Evolutionary conservation across 176 grass and related monocot genomes (phyloP).

Genomic region (Cymbopogon citratus): DNA sequence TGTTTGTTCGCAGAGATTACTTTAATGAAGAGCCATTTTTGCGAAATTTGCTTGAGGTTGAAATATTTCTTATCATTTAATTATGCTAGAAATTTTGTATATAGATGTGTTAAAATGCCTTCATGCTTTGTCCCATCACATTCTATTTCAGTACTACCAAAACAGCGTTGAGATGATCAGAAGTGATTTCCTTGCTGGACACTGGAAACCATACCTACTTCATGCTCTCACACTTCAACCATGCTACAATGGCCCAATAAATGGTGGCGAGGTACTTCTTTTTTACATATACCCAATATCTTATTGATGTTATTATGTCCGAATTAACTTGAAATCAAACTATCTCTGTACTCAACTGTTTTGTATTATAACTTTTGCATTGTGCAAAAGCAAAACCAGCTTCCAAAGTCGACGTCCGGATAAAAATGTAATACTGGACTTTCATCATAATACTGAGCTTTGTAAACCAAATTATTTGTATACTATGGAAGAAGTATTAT

Average conservation of each 20-base stretch:
- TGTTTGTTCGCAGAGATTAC: slow-evolving; percentile 91
- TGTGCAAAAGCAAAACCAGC: slow-evolving; percentile 18
- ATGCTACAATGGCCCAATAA: slow-evolving; percentile 66
- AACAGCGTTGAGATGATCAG: slow-evolving; percentile 98
- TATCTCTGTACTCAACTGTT: not conserved
- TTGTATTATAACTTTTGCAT: slow-evolving; percentile 1
- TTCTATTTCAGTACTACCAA: slow-evolving; percentile 22
- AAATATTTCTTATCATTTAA: slow-evolving; percentile 16
- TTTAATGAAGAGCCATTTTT: slow-evolving; percentile 99
- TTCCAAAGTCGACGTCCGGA: not conserved
- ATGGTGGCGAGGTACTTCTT: slow-evolving; percentile 75
- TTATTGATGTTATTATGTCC: not conserved
- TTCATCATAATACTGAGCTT: slow-evolving; percentile 11
- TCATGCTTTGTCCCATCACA: not conserved
- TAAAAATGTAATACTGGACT: not conserved
- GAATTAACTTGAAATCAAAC: not conserved
- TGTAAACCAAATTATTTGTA: not conserved
- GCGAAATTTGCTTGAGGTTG: slow-evolving; percentile 94
- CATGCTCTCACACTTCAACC: slow-evolving; percentile 69
- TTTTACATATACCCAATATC: not conserved
- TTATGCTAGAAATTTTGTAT: not conserved
- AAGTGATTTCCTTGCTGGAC: slow-evolving; percentile 89
- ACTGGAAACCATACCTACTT: slow-evolving; percentile 94
- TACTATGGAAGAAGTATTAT: not conserved
- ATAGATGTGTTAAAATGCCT: slow-evolving; percentile 1